These are phyloP conservation scores for Nicotiana noctiflora DNA, from an alignment of 257 asterid genomes.

Conservation along the genomic window DNA sequence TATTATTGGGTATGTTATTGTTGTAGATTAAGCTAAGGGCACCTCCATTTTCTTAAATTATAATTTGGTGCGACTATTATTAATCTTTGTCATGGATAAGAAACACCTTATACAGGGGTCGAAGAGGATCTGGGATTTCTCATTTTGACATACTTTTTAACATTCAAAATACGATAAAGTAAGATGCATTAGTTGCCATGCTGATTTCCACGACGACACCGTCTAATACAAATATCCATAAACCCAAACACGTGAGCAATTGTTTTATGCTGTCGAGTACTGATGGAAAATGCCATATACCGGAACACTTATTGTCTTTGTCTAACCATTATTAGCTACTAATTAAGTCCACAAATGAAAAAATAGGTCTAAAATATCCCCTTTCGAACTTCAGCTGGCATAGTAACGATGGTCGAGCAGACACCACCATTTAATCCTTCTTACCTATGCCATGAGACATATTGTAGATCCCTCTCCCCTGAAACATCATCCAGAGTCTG, in stretches of 20 bases:
- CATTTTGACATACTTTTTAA: background rate
- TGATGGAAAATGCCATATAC: background rate
- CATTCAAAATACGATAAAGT: background rate
- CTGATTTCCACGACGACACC: background rate
- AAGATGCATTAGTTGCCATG: background rate
- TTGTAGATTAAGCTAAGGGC: background rate
- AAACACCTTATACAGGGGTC: background rate
- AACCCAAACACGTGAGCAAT: background rate
- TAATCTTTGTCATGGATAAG: too few species aligned
- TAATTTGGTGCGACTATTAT: too few species aligned
- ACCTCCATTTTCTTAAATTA: too few species aligned
- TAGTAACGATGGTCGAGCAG: background rate
- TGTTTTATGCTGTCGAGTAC: background rate
- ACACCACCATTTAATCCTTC: constrained; percentile 15
- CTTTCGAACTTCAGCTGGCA: background rate
- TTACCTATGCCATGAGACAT: constrained; percentile 22
- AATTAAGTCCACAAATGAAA: background rate
- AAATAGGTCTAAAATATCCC: background rate
- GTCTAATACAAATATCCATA: background rate
- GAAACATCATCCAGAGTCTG: background rate
- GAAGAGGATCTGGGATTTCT: background rate
- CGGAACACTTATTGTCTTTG: background rate
- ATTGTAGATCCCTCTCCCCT: constrained; percentile 27
- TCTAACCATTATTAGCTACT: background rate
- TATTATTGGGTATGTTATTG: too few species aligned